phyloP scores from a whole-genome alignment of 441 rosid genomes.

The Dalechampia spathulata region DNA sequence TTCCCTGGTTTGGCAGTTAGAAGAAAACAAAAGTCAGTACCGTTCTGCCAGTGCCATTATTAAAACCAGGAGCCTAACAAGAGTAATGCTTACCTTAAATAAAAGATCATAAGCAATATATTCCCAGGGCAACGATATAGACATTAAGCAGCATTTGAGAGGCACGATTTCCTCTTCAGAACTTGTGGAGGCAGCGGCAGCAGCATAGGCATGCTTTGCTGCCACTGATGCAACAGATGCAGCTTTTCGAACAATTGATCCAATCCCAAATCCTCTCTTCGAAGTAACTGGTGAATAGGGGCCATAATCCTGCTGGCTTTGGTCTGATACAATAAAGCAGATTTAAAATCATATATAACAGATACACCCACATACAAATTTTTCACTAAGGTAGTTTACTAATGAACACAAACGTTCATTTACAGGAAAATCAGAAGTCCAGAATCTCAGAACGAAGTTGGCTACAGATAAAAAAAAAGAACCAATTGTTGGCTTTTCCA shows the following conservation, averaged over 20 bases:
- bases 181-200: constrained; percentile 50
- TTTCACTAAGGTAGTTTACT: constrained; percentile 8
- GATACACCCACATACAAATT: neutral
- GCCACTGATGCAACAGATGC: constrained; percentile 91
- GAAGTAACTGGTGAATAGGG: constrained; percentile 77
- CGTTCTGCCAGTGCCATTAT: neutral
- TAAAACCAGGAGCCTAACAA: neutral
- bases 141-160: constrained; percentile 90
- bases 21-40: neutral
- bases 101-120: constrained; percentile 82
- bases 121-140: constrained; percentile 92
- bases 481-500: neutral
- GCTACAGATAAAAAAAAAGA: neutral
- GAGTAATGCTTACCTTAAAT: constrained; percentile 57
- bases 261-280: constrained; percentile 71
- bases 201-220: constrained; percentile 92
- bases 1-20: constrained; percentile 35
- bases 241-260: constrained; percentile 78
- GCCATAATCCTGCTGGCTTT: constrained; percentile 76
- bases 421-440: constrained; percentile 1
- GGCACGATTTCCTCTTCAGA: constrained; percentile 81
- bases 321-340: constrained; percentile 51
- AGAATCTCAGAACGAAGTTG: neutral
- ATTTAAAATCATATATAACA: constrained; percentile 12
- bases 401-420: constrained; percentile 1